Conservation (phyloP, 1,284 basidiomycete species). For the Kalmanozyma brasiliensis region DNA sequence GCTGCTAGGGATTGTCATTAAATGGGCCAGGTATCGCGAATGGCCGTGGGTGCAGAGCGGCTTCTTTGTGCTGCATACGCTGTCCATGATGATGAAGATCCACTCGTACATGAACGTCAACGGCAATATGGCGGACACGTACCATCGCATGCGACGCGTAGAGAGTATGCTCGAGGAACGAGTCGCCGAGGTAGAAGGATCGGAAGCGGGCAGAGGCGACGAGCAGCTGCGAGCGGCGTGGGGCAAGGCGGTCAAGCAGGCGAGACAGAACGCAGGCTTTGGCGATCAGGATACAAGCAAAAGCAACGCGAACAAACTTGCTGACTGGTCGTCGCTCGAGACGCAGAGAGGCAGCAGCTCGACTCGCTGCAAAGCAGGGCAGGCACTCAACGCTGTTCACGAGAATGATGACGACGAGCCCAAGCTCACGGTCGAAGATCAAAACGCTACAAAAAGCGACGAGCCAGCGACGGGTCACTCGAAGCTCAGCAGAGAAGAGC, state of each 20-base stretch:
- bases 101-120: slow-evolving; percentile 94
- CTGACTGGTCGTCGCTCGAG: slow-evolving; percentile 31
- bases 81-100: slow-evolving; percentile 94
- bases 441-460: neutral
- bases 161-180: slow-evolving; percentile 59
- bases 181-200: slow-evolving; percentile 50
- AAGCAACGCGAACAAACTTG: slow-evolving; percentile 1
- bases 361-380: slow-evolving; percentile 17
- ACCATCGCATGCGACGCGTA: slow-evolving; percentile 37
- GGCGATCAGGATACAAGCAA: slow-evolving; percentile 8
- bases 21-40: slow-evolving; percentile 69
- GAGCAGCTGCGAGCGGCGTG: slow-evolving; percentile 39
- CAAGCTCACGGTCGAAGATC: slow-evolving; percentile 8
- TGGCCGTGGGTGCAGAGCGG: slow-evolving; percentile 99
- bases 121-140: slow-evolving; percentile 77
- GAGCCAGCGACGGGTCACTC: neutral
- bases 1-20: slow-evolving; percentile 57
- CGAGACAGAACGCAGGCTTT: slow-evolving; percentile 20
- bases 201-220: slow-evolving; percentile 28
- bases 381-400: slow-evolving; percentile 9
- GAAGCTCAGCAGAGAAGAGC: slow-evolving; percentile 33
- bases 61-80: slow-evolving; percentile 88
- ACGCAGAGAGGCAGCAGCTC: slow-evolving; percentile 44
- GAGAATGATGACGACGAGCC: neutral
- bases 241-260: slow-evolving; percentile 31